Evolutionary conservation across 2,329 filamentous ascomycete species (phyloP), one percentile per base, ranked within the genome.

Genomic region (Ophiostoma australiae): DNA sequence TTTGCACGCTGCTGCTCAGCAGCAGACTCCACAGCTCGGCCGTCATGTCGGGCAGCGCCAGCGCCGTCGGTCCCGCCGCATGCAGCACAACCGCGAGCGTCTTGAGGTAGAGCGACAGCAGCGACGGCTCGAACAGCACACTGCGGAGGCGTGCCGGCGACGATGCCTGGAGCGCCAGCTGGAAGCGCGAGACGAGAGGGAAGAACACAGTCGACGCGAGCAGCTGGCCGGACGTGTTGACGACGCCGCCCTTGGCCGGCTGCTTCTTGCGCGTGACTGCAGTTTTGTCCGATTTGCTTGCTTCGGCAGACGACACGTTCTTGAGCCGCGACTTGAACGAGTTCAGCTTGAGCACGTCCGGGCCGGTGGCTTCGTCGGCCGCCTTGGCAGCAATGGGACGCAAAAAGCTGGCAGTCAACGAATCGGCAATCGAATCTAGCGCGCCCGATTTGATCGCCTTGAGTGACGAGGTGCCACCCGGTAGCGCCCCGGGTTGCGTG

Each of bases 81-180:
- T 97, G 90, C 66, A 98, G 81, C 44, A 97, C 82, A 8, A 99
- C 83, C 0, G 91, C 90, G 0, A 98, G 84, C 0, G 95, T 99
- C 79, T 96, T 94, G 44, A 98, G 82, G 78, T 93, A 95, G 10
- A 93, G 86, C 0, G 89, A 85, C 0, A 98, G 86, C 6, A 97
- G 84, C 72, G 91, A 87, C 0, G 93, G 89, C 61, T 93, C 88
- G 69, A 92, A 87, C 17, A 93, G 85, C 68, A 93, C 85, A 69
- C 88, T 87, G 67, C 81, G 79, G 8, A 80, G 81, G 44, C 82
- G 81, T 17, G 78, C 75, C 4, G 78, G 76, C 0, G 81, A 80
- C n/a, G 72, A 67, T n/a, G 71, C 33, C 66, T 81, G 81, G 65
- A 87, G 78, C 0, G 85, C 89, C 2, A 91, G 84, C 77, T 90